Evolutionary conservation across 2,329 filamentous ascomycete species (phyloP).

Genomic region (Nemania sp.): DNA sequence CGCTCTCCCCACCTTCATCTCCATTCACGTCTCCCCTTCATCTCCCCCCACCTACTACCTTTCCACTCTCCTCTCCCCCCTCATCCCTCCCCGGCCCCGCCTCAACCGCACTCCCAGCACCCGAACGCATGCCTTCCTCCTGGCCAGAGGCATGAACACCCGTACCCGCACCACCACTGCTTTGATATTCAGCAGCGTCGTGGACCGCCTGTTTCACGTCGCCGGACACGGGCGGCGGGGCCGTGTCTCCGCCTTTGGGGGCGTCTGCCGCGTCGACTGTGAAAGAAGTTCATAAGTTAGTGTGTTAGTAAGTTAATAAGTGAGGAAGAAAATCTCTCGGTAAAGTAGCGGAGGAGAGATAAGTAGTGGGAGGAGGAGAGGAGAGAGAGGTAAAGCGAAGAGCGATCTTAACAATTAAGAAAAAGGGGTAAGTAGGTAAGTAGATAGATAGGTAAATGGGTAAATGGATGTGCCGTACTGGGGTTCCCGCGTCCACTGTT

Average conservation of each 20-base stretch:
- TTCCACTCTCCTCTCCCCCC: not conserved
- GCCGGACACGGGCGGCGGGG: conserved; percentile 46
- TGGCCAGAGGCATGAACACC: conserved; percentile 45
- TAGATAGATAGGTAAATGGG: not conserved
- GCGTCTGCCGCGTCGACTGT: conserved; percentile 50
- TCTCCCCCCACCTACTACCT: not conserved
- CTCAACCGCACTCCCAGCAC: conserved; percentile 53
- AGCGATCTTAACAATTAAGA: no score
- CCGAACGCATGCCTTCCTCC: conserved; percentile 42
- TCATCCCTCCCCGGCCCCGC: conserved; percentile 24
- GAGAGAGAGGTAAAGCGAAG: not conserved
- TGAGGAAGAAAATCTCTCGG: not conserved
- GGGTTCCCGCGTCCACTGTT: conserved; percentile 56
- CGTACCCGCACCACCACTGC: conserved; percentile 37
- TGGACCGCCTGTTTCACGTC: conserved; percentile 48
- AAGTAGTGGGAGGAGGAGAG: no score
- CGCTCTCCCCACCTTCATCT: no score
- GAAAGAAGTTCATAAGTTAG: not conserved
- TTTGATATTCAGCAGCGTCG: conserved; percentile 34
- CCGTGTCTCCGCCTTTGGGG: conserved; percentile 39
- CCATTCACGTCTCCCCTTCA: not conserved
- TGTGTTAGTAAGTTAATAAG: not conserved
- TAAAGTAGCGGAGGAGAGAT: not conserved
- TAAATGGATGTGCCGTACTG: conserved; percentile 40
- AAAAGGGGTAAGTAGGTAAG: no score